Evolutionary conservation across 768 basidiomycete species (phyloP).

Genomic region (Termitomyces sp.): DNA sequence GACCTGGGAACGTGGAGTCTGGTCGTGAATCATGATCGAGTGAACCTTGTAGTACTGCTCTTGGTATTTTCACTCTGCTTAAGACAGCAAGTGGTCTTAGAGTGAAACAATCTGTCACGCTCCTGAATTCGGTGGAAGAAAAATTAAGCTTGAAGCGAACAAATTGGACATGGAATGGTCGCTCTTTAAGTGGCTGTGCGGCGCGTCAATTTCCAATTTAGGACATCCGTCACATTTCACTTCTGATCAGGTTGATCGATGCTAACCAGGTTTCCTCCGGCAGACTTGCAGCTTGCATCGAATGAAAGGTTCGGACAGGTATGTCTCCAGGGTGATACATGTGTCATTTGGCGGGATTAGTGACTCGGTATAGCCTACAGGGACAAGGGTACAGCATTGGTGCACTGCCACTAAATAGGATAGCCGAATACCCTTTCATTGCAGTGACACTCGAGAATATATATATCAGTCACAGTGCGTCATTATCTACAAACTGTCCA

Average conservation of each 20-base stretch:
- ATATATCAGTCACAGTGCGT: conserved; percentile 5
- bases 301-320: not conserved
- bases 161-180: not conserved
- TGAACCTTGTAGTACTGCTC: not conserved
- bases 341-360: conserved; percentile 1
- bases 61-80: not conserved
- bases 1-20: not conserved
- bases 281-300: not conserved
- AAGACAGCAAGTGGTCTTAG: not conserved
- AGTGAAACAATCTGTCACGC: not conserved
- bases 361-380: conserved; percentile 13
- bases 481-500: not conserved
- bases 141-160: conserved; percentile 1
- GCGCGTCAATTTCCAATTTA: not conserved
- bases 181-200: conserved; percentile 3
- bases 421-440: not conserved
- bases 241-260: not conserved
- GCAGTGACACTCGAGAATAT: conserved; percentile 9
- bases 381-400: not conserved
- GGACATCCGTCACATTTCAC: not conserved
- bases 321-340: conserved; percentile 6
- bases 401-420: not conserved
- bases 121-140: not conserved
- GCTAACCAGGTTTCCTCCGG: conserved; percentile 1
- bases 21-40: not conserved